Base-by-base conservation (phyloP, 2,329 filamentous ascomycete genomes). In the Teratosphaeria zuluensis region DNA sequence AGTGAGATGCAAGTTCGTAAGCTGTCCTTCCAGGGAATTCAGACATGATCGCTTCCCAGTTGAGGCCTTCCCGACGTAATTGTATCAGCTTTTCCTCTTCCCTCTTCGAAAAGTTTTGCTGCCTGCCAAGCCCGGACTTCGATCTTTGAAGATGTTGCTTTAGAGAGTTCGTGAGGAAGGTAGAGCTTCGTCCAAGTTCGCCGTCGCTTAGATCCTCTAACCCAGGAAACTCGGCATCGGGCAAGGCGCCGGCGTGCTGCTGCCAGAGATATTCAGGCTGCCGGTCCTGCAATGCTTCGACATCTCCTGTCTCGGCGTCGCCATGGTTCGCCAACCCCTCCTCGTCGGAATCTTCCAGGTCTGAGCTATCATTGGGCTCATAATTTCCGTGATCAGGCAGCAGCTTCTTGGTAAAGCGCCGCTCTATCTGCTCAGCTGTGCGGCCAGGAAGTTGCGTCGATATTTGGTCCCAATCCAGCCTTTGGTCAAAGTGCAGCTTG, bases 401-500 rank as follows among this genome's bases (percentile, higher is more conserved):
- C 19, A 57, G 48, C 9, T 57, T 52, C n/a, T 57, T 19, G 31
- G 21, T 57, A 24, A 46, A 57, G 16, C 54, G 30, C 30, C 24
- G n/a, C 32, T 59, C 38, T 11, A 59, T 19, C 5, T 35, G 14
- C 11, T 33, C 12, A 11, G 42, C 54, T 28, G 53, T 51, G 32
- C 57, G 46, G 5, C 54, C 53, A 51, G 57, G 57, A 6, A 59
- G 31, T 14, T 52, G 57, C 19, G 11, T 46, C 0, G 66, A 67
- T 2, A 77, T 72, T 1, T 71, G 61, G 2, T 61, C 55, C 72
- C 73, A 76, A 9, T 58, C 61, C 16, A 65, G 30, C n/a, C 53
- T 48, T 24, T 53, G 54, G 9, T 51, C 58, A 56, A 14, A 61
- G 63, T 54, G 73, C 70, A 76, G 56, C 19, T 73, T 74, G 8